Evolutionary conservation across 2,329 filamentous ascomycete genomes (phyloP), one percentile per base, ranked within the genome.

Genomic region (Aureobasidium subglaciale): DNA sequence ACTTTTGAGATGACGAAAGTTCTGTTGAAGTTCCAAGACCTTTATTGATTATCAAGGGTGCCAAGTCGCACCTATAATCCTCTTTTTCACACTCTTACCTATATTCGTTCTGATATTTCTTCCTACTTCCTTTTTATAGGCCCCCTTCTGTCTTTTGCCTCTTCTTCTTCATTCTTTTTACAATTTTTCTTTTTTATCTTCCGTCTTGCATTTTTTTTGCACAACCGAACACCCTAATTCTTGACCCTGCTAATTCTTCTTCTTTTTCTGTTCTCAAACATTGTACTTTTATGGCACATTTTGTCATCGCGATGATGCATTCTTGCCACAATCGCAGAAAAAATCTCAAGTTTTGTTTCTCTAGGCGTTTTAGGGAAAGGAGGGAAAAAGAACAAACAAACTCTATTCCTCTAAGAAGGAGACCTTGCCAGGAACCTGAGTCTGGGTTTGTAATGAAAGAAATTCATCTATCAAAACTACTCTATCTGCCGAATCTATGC

Each of bases 91-190:
- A n/a, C n/a, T n/a, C 40, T 18, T 43, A 40, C 49, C 49, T 41
- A 53, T 41, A 32, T 53, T 53, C 49, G 37, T 53, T 42, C 34
- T 38, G 41, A 35, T 29, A 30, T 32, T 24, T 9, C 13, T 20
- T 27, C 30, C 45, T 22, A 49, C 22, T 37, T 49, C 18, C 35
- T 35, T 13, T 49, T 34, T 49, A 35, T 34, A 25, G n/a, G n/a
- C n/a, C n/a, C n/a, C n/a, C n/a, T n/a, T n/a, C n/a, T n/a, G 10
- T 32, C 18, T 24, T n/a, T 22, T 18, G 34, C 15, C 10, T 32
- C n/a, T 20, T 38, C 34, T 38, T 50, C 46, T 50, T 38, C 46
- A 50, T 50, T 50, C 46, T 27, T 50, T 49, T 37, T n/a, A n/a
- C n/a, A n/a, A 27, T 11, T 38, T 8, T 50, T 38, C 46, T 50